Base-by-base conservation (phyloP, 2,329 filamentous ascomycete species). In the Acrocalymma vagum region DNA sequence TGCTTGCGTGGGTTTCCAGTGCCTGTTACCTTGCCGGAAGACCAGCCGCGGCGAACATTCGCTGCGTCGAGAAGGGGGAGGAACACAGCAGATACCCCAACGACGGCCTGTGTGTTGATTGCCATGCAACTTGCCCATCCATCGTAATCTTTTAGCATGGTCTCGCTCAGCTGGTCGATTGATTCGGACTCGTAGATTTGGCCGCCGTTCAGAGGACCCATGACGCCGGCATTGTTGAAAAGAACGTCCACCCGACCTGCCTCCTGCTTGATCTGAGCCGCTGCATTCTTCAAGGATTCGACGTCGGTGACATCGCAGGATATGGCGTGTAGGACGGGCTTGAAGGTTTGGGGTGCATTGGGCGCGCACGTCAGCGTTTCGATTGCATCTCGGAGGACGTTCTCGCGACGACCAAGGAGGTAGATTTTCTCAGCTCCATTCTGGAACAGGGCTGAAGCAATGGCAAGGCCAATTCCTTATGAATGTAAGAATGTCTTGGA, bases 221-320 rank as follows among this genome's bases (percentile, higher is more conserved):
- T 56, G 29, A 75, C 65, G 17, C 79, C 78, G 11, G 78, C 77
- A 48, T 81, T 81, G 55, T 76, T 75, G 55, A 81, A 69, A 1
- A 81, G 63, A 16, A 81, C 70, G 52, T 82, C 77, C 41, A 81
- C 72, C 49, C 77, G 71, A 27, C 72, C 74, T 3, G 58, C 58
- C 17, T 79, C 72, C 6, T 60, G 47, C 5, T 69, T 63, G 28
- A 80, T 71, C 2, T 61, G 60, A n/a, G 67, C 61, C 9, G 72
- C 76, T 4, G 70, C 74, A 4, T 52, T 51, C 13, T 67, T 57
- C 20, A 79, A 58, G 10, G 74, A 75, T 1, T 60, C 49, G 16
- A 70, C 70, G 14, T 69, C 67, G 4, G 71, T 72, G 2, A 77
- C 70, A 40, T 76, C 72, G 51, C 71, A 72, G 40, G 70, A 58